These are phyloP conservation scores for Diaporthe caulivora DNA, from an alignment of 2,329 filamentous ascomycete species.

Conservation along the genomic window DNA sequence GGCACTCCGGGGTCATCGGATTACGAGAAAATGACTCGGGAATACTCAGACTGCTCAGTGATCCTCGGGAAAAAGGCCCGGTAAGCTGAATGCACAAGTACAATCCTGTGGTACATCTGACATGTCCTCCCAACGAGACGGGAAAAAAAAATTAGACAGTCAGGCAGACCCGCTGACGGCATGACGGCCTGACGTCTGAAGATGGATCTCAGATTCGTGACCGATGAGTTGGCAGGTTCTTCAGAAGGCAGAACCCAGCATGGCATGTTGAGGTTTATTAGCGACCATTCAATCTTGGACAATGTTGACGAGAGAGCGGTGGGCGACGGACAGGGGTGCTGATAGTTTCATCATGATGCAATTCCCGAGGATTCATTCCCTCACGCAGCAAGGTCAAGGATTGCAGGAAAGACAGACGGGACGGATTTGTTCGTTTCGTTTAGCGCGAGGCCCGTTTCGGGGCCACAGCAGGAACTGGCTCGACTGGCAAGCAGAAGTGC, in stretches of 20 bases:
- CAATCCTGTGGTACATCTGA: not conserved
- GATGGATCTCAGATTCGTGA: not conserved
- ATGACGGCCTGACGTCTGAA: slow-evolving; percentile 5
- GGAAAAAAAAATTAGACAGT: not conserved
- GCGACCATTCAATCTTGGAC: slow-evolving; percentile 9
- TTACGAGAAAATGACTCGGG: slow-evolving; percentile 28
- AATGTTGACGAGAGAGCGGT: slow-evolving; percentile 1
- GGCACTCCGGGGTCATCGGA: not conserved
- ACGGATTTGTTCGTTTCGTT: not conserved
- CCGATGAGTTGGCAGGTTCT: slow-evolving; percentile 13
- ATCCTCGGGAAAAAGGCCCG: not conserved
- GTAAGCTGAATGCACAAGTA: not conserved
- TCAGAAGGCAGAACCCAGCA: not conserved
- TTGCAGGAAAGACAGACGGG: not conserved
- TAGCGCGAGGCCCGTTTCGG: not conserved
- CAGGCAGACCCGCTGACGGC: slow-evolving; percentile 18
- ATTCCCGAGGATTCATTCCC: slow-evolving; percentile 11
- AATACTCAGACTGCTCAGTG: not conserved
- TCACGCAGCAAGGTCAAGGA: slow-evolving; percentile 6
- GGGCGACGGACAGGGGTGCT: not conserved
- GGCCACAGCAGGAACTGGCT: not conserved
- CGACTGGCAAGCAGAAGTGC: not conserved
- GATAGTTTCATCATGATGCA: slow-evolving; percentile 22
- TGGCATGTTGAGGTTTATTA: slow-evolving; percentile 2
- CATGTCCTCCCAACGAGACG: not conserved